Base-by-base conservation (phyloP, 345 rosid species). In the Lenwebbia sp. region DNA sequence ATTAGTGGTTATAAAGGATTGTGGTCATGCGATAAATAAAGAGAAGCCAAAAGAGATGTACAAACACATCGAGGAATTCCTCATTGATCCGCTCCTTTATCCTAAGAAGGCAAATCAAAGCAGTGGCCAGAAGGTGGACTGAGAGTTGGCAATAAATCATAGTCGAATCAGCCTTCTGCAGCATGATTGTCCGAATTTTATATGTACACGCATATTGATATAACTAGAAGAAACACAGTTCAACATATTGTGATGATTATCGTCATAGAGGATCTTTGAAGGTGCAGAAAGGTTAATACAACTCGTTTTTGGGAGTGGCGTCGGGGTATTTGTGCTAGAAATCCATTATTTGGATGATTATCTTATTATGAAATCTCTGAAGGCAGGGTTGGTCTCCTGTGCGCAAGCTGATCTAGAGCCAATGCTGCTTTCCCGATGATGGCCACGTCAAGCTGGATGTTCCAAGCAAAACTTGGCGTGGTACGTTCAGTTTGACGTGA, bases 11-110 rank as follows among this genome's bases (percentile, higher is more conserved):
- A 13, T 86, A 57, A 86, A 86, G 78, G 84, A 83, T 37, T 82
- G 86, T 23, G 88, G 88, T 28, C 88, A 86, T 44, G 85, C 83
- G 47, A 54, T 83, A 30, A 86, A 53, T 37, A 53, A 54, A 26
- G 88, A 86, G 74, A 75, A 83, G 54, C 88, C 86, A 5, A 86
- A 86, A 56, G 88, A 86, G 30, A 83, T 86, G 75, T 11, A 23
- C 14, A 28, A 65, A 11, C 88, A 86, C 56, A 44, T 86, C 4
- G 76, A 86, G 52, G 52, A 53, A 23, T 83, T 86, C 83, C 88
- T 86, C 13, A 26, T 86, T 0, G 82, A 86, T n/a, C 51, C 54
- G 2, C 70, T 82, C 11, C 58, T 47, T 10, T 21, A 22, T 26
- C 70, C 52, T 14, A 54, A 75, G 47, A 50, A 53, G n/a, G 83